phyloP scores from a whole-genome alignment of 2,329 filamentous ascomycete genomes.

The Nectriaceae sp. region DNA sequence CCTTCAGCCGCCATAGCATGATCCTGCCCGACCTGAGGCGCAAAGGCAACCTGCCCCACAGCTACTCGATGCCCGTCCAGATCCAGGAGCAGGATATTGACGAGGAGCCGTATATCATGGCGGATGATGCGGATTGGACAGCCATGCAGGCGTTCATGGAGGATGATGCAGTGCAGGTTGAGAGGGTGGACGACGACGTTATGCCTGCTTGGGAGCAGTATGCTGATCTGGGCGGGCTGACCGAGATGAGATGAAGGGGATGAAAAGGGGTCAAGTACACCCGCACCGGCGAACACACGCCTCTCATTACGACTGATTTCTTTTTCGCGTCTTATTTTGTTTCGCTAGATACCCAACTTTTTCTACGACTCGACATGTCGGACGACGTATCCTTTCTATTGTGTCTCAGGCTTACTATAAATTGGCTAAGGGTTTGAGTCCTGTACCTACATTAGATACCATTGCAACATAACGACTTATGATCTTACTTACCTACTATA shows the following conservation, averaged over 20 bases:
- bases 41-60: conserved; percentile 17
- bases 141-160: conserved; percentile 41
- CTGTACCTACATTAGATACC: too few relatives aligned
- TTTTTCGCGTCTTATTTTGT: conserved; percentile 8
- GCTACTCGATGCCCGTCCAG: conserved; percentile 5
- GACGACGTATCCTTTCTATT: conserved; percentile 17
- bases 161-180: conserved; percentile 13
- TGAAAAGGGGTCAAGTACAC: conserved; percentile 1
- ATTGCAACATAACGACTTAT: too few relatives aligned
- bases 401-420: too few relatives aligned
- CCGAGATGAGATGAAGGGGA: conserved; percentile 34
- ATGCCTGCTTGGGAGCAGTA: conserved; percentile 49
- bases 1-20: conserved; percentile 25
- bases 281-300: not conserved
- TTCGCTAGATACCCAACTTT: conserved; percentile 27
- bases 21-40: conserved; percentile 26
- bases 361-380: conserved; percentile 16
- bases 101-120: conserved; percentile 26
- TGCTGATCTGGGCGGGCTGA: conserved; percentile 47
- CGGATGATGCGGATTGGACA: conserved; percentile 38
- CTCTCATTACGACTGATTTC: conserved; percentile 14
- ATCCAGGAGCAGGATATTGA: conserved; percentile 14
- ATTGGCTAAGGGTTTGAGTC: too few relatives aligned
- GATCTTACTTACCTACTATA: too few relatives aligned
- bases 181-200: conserved; percentile 22